Conservation (phyloP, 768 basidiomycete species). For the Serendipita sp. region DNA sequence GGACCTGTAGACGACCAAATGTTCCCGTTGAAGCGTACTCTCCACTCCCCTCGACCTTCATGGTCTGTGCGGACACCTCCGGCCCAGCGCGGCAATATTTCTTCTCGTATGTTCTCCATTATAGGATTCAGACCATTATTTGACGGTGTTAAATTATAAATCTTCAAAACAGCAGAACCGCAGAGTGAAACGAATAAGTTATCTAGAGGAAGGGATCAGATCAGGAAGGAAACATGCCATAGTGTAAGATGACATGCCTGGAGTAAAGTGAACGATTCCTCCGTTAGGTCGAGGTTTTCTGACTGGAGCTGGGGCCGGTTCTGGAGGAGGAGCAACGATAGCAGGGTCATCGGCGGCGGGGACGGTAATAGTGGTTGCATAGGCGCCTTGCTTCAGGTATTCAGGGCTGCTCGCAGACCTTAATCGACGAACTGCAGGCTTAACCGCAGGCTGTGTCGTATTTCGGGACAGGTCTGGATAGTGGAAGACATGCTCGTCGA, state of each 20-base stretch:
- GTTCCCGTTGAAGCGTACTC: background rate
- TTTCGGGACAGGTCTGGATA: background rate
- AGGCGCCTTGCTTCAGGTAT: background rate
- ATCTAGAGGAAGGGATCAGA: background rate
- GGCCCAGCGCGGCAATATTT: background rate
- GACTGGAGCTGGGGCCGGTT: background rate
- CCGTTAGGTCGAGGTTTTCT: background rate
- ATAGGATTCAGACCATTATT: background rate
- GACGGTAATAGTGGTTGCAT: background rate
- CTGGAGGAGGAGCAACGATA: background rate
- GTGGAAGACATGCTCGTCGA: background rate
- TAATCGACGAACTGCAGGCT: background rate
- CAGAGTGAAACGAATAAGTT: background rate
- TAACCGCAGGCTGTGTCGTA: background rate
- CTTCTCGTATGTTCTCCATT: background rate
- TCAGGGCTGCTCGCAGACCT: slow-evolving; percentile 3
- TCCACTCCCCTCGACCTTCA: background rate
- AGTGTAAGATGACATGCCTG: background rate
- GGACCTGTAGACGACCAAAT: background rate
- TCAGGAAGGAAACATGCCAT: background rate
- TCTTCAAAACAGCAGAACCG: background rate
- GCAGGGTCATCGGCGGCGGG: background rate
- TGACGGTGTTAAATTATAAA: slow-evolving; percentile 2
- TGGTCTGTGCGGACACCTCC: background rate
- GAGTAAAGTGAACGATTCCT: slow-evolving; percentile 2